These are phyloP conservation scores for Leishmania guyanensis DNA, from an alignment of 208 protist genomes.

Conservation along the genomic window DNA sequence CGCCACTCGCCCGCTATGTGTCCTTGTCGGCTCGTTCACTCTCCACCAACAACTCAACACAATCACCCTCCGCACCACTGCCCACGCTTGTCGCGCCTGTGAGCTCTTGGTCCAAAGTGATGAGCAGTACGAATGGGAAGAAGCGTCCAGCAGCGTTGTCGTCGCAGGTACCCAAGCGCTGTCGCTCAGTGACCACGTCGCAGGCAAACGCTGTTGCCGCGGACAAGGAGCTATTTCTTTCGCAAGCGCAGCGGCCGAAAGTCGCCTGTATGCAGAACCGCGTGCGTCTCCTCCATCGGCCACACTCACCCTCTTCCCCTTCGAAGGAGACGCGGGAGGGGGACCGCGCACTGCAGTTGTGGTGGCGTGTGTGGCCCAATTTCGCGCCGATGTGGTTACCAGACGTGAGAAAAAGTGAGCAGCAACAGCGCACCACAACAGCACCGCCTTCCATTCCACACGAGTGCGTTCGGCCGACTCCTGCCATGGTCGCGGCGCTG, in stretches of 20 bases:
- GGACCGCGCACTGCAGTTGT: constrained; percentile 13
- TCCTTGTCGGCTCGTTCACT: not conserved
- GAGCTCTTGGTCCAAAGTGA: not conserved
- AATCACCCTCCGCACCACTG: not conserved
- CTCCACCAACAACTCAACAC: not conserved
- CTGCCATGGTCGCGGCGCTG: constrained; percentile 20
- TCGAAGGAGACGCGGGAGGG: not conserved
- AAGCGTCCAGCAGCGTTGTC: not conserved
- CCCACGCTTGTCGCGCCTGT: constrained; percentile 2
- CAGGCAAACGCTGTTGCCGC: not conserved
- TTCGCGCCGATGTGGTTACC: constrained; percentile 1
- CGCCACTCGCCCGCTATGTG: constrained; percentile 27
- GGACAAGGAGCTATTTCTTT: not conserved
- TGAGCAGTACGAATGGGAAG: not conserved
- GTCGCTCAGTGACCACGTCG: not conserved
- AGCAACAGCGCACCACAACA: not conserved
- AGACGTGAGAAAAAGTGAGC: not conserved
- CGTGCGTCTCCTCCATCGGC: not conserved
- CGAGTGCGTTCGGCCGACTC: constrained; percentile 15
- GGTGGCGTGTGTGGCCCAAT: constrained; percentile 24
- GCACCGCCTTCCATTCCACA: not conserved
- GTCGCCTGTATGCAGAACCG: not conserved
- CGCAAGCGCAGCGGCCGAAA: not conserved
- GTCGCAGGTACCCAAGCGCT: not conserved
- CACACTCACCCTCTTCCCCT: not conserved